Evolutionary conservation across 179 eudicot genomes (phyloP).

Genomic region (Spinacia oleracea): DNA sequence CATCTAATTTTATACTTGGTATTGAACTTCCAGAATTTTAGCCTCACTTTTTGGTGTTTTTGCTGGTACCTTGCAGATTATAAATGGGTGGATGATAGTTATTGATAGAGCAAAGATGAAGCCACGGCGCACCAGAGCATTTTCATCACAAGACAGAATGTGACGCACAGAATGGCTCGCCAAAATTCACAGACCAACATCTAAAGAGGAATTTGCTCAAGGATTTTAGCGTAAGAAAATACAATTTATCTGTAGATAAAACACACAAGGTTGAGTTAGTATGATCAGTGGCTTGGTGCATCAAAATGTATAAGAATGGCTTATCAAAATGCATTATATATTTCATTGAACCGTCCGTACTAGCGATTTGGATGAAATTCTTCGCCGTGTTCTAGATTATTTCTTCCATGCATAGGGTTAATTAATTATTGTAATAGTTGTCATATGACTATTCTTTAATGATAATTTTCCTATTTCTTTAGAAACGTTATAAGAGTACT

Average conservation of each 20-base stretch:
- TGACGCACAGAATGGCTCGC: neutral
- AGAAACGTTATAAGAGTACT: too few species aligned
- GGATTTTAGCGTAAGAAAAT: neutral
- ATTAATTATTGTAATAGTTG: too few species aligned
- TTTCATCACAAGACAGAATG: conserved; percentile 2
- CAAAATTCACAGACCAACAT: neutral
- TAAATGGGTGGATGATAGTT: conserved; percentile 51
- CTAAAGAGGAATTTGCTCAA: neutral
- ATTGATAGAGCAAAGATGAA: conserved; percentile 43
- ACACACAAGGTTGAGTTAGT: neutral
- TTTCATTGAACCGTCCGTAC: too few species aligned
- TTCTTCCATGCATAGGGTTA: too few species aligned
- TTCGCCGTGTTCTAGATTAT: too few species aligned
- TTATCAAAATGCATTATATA: too few species aligned
- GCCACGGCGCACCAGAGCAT: conserved; percentile 27
- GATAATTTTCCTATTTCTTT: too few species aligned
- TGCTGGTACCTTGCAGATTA: conserved; percentile 32
- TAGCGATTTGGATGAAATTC: too few species aligned
- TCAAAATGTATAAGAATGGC: neutral
- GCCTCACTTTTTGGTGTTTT: conserved; percentile 6
- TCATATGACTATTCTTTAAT: too few species aligned
- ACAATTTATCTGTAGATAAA: too few species aligned
- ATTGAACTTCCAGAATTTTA: neutral
- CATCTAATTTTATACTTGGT: too few species aligned
- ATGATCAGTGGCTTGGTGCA: neutral